Base-by-base conservation (phyloP, 1,284 basidiomycete species). In the Ganoderma leucocontextum region DNA sequence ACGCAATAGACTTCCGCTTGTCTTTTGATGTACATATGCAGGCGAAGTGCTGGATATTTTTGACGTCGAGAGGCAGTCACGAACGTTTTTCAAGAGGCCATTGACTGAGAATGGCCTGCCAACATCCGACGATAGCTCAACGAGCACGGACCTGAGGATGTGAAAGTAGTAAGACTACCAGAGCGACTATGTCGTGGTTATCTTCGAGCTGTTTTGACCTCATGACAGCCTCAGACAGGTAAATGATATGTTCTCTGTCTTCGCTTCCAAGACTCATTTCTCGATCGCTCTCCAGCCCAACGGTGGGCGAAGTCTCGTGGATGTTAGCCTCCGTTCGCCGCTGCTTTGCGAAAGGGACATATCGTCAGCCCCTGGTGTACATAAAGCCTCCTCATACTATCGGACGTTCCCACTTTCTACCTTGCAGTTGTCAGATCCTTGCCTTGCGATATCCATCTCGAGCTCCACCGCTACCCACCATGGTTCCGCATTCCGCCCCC, bases 1-100 rank as follows among this genome's bases (percentile, higher is more conserved):
- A 69, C 42, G 38, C 60, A 68, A 70, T 72, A 70, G 65, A 69
- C 39, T 3, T 25, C 4, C 22, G 22, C 29, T 29, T 49, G 10
- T 25, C 19, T 6, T 19, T 49, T 12, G 47, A 22, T 22, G 44
- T 22, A 29, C 29, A 29, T 29, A 29, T 29, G 29, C 29, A 29
- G 29, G 29, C 29, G 29, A 29, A 29, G 29, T 29, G 29, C 29
- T 29, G 29, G 29, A 29, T 29, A 29, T 29, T 29, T 29, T 29
- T 29, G 29, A 29, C 2, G 29, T 29, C 29, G 29, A 29, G 29
- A 29, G 29, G 29, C 29, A 29, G 29, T 29, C 29, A 29, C 1
- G 29, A 29, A 2, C 29, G 1, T 29, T 29, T 29, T 29, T 29
- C 29, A 29, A 29, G 29, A 29, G 29, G 29, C 29, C 29, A 29